These are phyloP conservation scores for Excoecaria agallocha DNA, from an alignment of 345 rosid species.

Conservation along the genomic window DNA sequence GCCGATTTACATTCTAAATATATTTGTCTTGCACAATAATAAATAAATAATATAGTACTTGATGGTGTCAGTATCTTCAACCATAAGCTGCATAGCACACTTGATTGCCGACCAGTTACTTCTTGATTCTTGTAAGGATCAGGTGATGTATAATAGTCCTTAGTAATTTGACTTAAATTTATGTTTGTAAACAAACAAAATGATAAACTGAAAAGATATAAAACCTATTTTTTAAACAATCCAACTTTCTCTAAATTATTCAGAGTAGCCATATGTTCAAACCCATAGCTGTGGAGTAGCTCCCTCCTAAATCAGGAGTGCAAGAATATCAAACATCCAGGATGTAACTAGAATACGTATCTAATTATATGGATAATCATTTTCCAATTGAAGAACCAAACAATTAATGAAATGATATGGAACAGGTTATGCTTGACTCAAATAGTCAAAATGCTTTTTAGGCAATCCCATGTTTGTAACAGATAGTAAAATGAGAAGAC, in stretches of 20 bases:
- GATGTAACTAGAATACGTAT: conserved; percentile 4
- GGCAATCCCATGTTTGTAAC: conserved; percentile 87
- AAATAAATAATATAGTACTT: conserved; percentile 45
- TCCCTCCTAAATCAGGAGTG: conserved; percentile 66
- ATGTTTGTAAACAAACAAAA: conserved; percentile 17
- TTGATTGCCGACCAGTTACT: conserved; percentile 84
- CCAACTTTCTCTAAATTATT: conserved; percentile 92
- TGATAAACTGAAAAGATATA: conserved; percentile 6
- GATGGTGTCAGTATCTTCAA: conserved; percentile 88
- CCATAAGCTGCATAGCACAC: conserved; percentile 85
- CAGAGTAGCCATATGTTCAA: conserved; percentile 81
- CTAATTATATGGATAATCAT: not conserved
- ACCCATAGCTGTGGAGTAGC: conserved; percentile 95
- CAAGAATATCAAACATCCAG: conserved; percentile 9
- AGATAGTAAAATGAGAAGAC: conserved; percentile 76
- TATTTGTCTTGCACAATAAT: conserved; percentile 4
- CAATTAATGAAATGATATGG: not conserved
- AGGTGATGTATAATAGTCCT: conserved; percentile 14
- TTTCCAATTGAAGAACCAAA: conserved; percentile 3
- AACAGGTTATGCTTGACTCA: conserved; percentile 60
- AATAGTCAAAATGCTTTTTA: conserved; percentile 85
- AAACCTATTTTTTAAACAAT: conserved; percentile 86
- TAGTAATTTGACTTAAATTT: conserved; percentile 3
- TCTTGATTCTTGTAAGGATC: conserved; percentile 68
- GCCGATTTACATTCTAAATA: not conserved